Conservation (phyloP, 371 early-diverging fungal genomes). For the Basidiobolus meristosporus region DNA sequence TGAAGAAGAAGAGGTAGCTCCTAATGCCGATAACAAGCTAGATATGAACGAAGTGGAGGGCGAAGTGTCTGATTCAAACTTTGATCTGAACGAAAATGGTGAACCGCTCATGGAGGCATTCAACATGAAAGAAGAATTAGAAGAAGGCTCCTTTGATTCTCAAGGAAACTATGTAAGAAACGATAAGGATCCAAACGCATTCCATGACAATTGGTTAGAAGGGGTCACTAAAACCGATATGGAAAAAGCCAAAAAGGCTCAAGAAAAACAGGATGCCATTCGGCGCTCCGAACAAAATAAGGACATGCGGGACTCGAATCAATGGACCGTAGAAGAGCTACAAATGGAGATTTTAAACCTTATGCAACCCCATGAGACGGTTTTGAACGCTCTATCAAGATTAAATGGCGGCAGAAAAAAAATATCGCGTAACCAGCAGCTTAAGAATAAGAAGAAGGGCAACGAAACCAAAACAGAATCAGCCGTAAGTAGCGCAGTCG, state of each 20-base stretch:
- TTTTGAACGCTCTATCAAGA: constrained; percentile 40
- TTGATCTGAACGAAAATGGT: too few species aligned
- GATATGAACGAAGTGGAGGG: too few species aligned
- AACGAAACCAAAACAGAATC: not conserved
- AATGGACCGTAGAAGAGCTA: constrained; percentile 21
- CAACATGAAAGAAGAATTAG: constrained; percentile 74
- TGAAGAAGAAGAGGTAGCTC: too few species aligned
- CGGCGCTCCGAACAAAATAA: constrained; percentile 27
- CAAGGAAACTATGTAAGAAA: constrained; percentile 63
- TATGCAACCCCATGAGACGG: constrained; percentile 49
- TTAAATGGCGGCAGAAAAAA: constrained; percentile 18
- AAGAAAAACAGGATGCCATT: constrained; percentile 25
- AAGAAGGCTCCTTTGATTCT: constrained; percentile 72
- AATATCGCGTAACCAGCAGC: not conserved
- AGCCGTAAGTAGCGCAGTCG: not conserved
- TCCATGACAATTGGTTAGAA: constrained; percentile 80
- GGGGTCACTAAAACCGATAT: constrained; percentile 63
- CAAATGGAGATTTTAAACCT: constrained; percentile 35
- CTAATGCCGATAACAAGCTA: too few species aligned
- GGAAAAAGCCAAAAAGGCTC: constrained; percentile 43
- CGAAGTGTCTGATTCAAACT: too few species aligned
- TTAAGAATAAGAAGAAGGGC: constrained; percentile 1
- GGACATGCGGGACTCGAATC: constrained; percentile 16
- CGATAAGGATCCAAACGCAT: constrained; percentile 58
- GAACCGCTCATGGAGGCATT: constrained; percentile 53